Evolutionary conservation across 2,329 filamentous ascomycete genomes (phyloP), one percentile per base, ranked within the genome.

Genomic region (Claviceps maximensis): DNA sequence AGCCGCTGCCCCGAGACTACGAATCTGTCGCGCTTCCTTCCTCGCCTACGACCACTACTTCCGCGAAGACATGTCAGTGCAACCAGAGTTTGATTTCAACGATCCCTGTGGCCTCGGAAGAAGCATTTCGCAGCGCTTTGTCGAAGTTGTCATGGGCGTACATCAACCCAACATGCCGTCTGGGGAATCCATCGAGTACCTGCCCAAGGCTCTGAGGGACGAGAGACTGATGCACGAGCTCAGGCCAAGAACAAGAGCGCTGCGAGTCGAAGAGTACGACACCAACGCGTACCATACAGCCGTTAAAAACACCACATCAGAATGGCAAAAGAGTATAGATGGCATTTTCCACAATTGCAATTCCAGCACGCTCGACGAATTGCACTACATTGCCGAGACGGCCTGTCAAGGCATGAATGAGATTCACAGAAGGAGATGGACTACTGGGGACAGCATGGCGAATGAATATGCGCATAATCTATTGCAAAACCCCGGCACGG

Each of bases 331-430:
- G 52, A 69, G 69, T 52, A 69, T 75, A 53, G 72, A 75, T 56
- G 70, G 70, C 36, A 58, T 69, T 5, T 75, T 74, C 54, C 63
- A 65, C 27, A 74, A 74, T 58, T 67, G 66, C 58, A 74, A 73
- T 54, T 63, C 65, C 19, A 69, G 64, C 27, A 73, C 71, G 8
- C 65, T 74, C n/a, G 65, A 70, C 36, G 68, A 71, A 55, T 62
- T 75, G 54, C 69, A 72, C 51, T 65, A 67, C 48, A 73, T 75
- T 54, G 70, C 70, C 13, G 67, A 74, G 55, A 71, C 64, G 51
- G 70, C 71, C 4, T 71, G 67, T 54, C 65, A 67, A 51, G 72
- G 70, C 29, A 71, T 74, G 69, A 69, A 67, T 38, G 66, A 71
- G 60, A 64, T 72, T 33, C 67, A 79, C 49, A 57, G 57, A 23